Conservation (phyloP, 1,139 yeast species). For the Nakaseomyces sp. region DNA sequence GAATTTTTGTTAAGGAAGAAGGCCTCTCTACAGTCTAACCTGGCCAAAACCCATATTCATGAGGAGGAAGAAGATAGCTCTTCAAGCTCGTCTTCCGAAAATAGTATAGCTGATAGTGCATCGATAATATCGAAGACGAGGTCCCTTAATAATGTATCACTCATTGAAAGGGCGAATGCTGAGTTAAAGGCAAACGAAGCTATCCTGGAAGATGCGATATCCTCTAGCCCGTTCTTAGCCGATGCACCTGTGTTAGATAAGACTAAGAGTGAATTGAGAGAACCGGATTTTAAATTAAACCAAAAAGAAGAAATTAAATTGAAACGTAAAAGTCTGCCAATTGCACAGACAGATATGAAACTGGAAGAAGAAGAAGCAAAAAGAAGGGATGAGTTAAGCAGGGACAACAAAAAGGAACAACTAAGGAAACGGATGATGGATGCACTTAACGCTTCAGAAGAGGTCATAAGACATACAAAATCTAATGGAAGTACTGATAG, state of each 20-base stretch:
- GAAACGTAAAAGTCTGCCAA: conserved; percentile 3
- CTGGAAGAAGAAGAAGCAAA: background rate
- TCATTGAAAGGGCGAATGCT: background rate
- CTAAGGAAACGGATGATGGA: conserved; percentile 5
- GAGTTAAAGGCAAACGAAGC: background rate
- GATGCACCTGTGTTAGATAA: background rate
- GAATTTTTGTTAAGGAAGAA: conserved; percentile 1
- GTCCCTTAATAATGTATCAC: background rate
- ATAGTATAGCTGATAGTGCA: background rate
- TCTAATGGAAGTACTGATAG: conserved; percentile 5
- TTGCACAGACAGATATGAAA: background rate
- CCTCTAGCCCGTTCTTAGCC: background rate
- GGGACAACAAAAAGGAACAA: conserved; percentile 5
- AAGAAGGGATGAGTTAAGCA: background rate
- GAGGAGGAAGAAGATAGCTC: background rate
- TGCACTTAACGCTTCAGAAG: conserved; percentile 6
- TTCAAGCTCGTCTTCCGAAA: background rate
- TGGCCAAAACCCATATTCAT: background rate
- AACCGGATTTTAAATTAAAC: background rate
- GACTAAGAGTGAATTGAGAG: background rate
- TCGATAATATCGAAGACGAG: conserved; percentile 1
- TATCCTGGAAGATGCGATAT: background rate
- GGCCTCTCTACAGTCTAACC: background rate
- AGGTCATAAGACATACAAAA: background rate
- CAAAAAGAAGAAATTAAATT: background rate